A percentile compares a stretch with the other conserved stretches of the same genome.
These are phyloP conservation scores for Rhodotorula babjevae DNA, from an alignment of 768 basidiomycete genomes.

Conservation along the genomic window DNA sequence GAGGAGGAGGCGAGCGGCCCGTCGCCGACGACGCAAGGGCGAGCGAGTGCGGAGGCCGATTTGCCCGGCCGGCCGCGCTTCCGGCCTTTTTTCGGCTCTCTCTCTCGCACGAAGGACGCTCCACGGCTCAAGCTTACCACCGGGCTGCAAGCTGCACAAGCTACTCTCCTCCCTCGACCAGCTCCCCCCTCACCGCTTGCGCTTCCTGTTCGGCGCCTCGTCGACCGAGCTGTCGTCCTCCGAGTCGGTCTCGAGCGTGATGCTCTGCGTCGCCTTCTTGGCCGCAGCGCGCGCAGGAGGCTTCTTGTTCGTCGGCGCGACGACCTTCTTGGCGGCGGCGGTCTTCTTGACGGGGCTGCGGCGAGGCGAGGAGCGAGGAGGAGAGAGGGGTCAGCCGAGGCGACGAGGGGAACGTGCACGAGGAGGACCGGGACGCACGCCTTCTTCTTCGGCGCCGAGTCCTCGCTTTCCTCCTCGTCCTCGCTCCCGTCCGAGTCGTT, in stretches of 20 bases:
- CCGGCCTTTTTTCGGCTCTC: too few species aligned
- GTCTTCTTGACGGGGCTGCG: slow-evolving; percentile 9
- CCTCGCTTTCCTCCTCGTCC: slow-evolving; percentile 15
- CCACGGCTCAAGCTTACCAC: too few species aligned
- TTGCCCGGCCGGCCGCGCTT: too few species aligned
- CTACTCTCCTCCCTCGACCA: neutral
- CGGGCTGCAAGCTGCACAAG: too few species aligned
- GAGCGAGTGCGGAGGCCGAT: too few species aligned
- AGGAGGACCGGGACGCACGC: neutral
- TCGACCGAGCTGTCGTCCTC: slow-evolving; percentile 22
- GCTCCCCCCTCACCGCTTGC: slow-evolving; percentile 1
- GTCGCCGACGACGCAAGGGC: too few species aligned
- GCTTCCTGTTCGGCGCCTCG: slow-evolving; percentile 2
- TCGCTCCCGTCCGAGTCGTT: slow-evolving; percentile 23
- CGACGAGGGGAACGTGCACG: neutral
- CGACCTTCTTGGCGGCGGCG: slow-evolving; percentile 8
- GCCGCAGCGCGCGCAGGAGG: slow-evolving; percentile 7
- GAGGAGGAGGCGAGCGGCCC: too few species aligned
- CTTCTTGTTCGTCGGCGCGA: slow-evolving; percentile 5
- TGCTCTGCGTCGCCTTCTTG: slow-evolving; percentile 10
- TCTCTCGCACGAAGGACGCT: too few species aligned
- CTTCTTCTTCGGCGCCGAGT: slow-evolving; percentile 20
- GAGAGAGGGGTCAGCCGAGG: neutral
- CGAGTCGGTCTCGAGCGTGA: slow-evolving; percentile 13
- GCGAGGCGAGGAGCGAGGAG: too few species aligned